These are phyloP conservation scores for Phytophthora brassicae DNA, from an alignment of 352 stramenopile genomes.

Conservation along the genomic window DNA sequence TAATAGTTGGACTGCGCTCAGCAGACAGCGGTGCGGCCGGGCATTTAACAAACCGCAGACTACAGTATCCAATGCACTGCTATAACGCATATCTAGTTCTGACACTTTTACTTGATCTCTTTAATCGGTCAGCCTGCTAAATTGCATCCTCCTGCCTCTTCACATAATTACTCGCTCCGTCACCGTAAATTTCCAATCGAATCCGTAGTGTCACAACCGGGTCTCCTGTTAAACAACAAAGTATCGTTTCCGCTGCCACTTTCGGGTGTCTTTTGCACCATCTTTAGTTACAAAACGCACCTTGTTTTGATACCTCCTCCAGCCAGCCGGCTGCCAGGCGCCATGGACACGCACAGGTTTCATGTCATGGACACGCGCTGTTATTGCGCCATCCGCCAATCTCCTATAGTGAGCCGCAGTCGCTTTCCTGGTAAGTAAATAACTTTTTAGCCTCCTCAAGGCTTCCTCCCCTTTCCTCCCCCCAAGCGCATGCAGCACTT, in stretches of 20 bases:
- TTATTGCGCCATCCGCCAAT: constrained; percentile 1
- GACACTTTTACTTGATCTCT: too few relatives aligned
- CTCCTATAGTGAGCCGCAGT: constrained; percentile 21
- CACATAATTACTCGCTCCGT: too few relatives aligned
- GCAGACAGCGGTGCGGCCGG: background rate
- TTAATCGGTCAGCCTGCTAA: too few relatives aligned
- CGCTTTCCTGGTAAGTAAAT: constrained; percentile 25
- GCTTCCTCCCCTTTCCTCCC: background rate
- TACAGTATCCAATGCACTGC: too few relatives aligned
- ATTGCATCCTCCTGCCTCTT: too few relatives aligned
- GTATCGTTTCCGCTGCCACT: background rate
- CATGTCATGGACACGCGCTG: background rate
- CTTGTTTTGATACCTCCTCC: background rate
- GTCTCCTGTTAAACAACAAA: too few relatives aligned
- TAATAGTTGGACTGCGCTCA: too few relatives aligned
- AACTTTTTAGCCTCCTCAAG: constrained; percentile 20
- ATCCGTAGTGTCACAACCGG: too few relatives aligned
- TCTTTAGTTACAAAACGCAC: background rate
- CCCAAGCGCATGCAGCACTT: background rate
- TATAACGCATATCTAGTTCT: too few relatives aligned
- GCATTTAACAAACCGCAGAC: background rate
- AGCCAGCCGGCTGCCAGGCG: background rate
- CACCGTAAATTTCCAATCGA: too few relatives aligned
- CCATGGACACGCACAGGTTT: background rate
- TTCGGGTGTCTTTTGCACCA: background rate